A percentile compares a stretch with the other conserved stretches of the same genome.
Evolutionary conservation across 129 eudicot genomes (phyloP).

Genomic region (carrot (Daucus carota)): DH1_v3.0 NC_030382.2:41725501-41726000

Average conservation of each 20-base stretch:
- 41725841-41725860: background rate
- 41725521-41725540: constrained; percentile 54
- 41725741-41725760: background rate
- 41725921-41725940: background rate
- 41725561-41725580: constrained; percentile 1
- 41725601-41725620: background rate
- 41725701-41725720: background rate
- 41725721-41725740: background rate
- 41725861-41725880: background rate
- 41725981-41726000: background rate
- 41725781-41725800: background rate
- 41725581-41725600: background rate
- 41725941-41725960: background rate
- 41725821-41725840: background rate
- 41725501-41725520: constrained; percentile 19
- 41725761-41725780: background rate
- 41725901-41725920: background rate
- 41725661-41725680: background rate
- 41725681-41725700: too few species aligned
- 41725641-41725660: background rate
- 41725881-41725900: background rate
- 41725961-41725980: background rate
- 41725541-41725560: constrained; percentile 87
- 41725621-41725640: background rate
- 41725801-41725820: background rate